Evolutionary conservation across 2,329 filamentous ascomycete species (phyloP), one percentile per base, ranked within the genome.

Genomic region (Penicillium sp.): DNA sequence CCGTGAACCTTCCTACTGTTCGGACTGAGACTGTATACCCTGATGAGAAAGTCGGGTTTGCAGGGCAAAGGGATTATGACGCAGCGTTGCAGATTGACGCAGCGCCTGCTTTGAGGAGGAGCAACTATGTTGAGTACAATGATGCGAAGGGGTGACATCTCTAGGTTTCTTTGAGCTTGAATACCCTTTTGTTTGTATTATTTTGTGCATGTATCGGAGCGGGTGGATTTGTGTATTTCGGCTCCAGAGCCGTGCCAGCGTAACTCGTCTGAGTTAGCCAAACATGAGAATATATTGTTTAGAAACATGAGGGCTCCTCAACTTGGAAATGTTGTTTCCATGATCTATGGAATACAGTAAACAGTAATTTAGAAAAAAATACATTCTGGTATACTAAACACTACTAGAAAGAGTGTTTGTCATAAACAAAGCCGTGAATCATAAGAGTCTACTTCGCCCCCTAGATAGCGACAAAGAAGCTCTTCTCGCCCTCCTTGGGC

Each of bases 401-500:
- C 38, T 42, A 18, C n/a, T 13, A 13, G 12, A 42, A 13, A n/a
- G 13, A n/a, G 13, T 3, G 21, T 42, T 24, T 43, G 33, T 58
- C 57, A 34, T 56, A 26, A 26, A 5, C 7, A 53, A 57, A 48
- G 45, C 45, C 46, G 13, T 53, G 13, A 53, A 31, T 52, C 50
- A 23, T 51, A 45, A 16, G 2, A 6, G 47, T 33, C 18, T n/a
- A 29, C 12, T 13, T 18, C 18, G 16, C 6, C 13, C 29, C 5
- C 55, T 60, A 74, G 53, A 77, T 76, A 31, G 67, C 65, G 53
- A 76, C 70, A 58, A 77, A 77, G 59, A 77, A 77, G 42, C 73
- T 81, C 64, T 83, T 79, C 58, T 75, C 76, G 4, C 79, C 82
- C 42, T 79, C 76, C 42, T 73, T 72, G 6, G 79, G 77, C 26